A percentile compares a stretch with the other conserved stretches of the same genome.
These are phyloP conservation scores for Leccinum pachyderme DNA, from an alignment of 1,284 basidiomycete species.

Conservation along the genomic window DNA sequence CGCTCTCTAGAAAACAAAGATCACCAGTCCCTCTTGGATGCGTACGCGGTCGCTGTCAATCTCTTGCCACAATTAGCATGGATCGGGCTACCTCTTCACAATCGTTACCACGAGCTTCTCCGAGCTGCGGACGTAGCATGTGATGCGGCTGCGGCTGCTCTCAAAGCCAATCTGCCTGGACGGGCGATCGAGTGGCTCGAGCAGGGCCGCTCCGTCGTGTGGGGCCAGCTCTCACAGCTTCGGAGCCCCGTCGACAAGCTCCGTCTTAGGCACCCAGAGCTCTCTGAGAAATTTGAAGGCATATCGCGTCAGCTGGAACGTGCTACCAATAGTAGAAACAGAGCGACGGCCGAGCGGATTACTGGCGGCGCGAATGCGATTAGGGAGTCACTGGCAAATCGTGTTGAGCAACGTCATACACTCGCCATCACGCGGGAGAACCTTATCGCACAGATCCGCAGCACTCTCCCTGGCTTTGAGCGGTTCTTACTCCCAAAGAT, in stretches of 20 bases:
- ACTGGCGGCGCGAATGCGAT: not conserved
- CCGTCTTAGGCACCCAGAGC: not conserved
- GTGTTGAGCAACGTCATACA: not conserved
- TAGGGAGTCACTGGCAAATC: not conserved
- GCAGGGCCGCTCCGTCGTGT: not conserved
- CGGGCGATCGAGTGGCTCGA: not conserved
- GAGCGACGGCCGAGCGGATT: not conserved
- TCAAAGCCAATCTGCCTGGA: not conserved
- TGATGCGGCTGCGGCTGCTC: not conserved
- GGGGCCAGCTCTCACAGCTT: conserved; percentile 1
- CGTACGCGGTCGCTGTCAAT: not conserved
- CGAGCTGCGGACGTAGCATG: not conserved
- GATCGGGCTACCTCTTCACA: not conserved
- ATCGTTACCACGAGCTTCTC: not conserved
- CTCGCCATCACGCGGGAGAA: not conserved
- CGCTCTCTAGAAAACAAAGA: not conserved
- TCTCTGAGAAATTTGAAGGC: not conserved
- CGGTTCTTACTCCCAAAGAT: not conserved
- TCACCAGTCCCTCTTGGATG: not conserved
- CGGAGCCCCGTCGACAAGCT: conserved; percentile 2
- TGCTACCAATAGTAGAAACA: not conserved
- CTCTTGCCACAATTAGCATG: not conserved
- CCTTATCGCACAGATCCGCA: conserved; percentile 1
- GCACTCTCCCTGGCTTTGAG: conserved; percentile 3
- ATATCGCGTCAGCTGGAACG: not conserved